Evolutionary conservation across 768 basidiomycete genomes (phyloP), one percentile per base, ranked within the genome.

Genomic region (Hemileccinum impolitum): DNA sequence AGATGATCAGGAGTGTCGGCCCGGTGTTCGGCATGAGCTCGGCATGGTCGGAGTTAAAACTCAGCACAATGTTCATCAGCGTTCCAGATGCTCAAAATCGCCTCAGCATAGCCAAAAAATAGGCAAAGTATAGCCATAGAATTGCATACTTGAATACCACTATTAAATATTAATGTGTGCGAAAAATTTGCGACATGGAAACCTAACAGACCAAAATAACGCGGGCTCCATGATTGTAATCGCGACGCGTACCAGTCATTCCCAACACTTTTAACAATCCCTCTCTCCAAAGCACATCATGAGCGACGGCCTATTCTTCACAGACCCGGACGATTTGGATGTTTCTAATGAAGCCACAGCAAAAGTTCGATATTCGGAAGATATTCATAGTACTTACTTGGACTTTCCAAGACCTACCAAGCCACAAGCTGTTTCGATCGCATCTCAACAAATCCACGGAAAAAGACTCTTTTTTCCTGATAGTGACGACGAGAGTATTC

Each of bases 301-400:
- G 62, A 47, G 36, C 35, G 31, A 38, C 39, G 32, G 11, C 7
- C 65, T 77, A 10, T 87, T 87, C 61, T 86, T 87, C 63, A 77
- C 80, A 32, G 75, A 74, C 31, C 80, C 83, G 14, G 72, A 72
- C 31, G 82, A 79, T 47, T 74, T 81, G 39, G 72, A 70, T 8
- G 70, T 71, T 17, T 41, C 49, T 32, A 26, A 19, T 26, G 42
- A 30, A 21, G 25, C 4, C 13, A 25, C 37, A 19, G 45, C 42
- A 38, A 34, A 35, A 4, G n/a, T 1, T 47, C 30, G 23, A 4
- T 17, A 58, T 55, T 53, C 54, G 45, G 47, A 48, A n/a, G 42
- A 30, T 26, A 48, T 38, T 43, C 5, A 4, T 36, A 21, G 13
- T 12, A 4, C 19, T 12, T n/a, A n/a, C n/a, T n/a, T n/a, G n/a